Base-by-base conservation (phyloP, 192 early-diverging fungal species). In the Coemansia sp. region DNA sequence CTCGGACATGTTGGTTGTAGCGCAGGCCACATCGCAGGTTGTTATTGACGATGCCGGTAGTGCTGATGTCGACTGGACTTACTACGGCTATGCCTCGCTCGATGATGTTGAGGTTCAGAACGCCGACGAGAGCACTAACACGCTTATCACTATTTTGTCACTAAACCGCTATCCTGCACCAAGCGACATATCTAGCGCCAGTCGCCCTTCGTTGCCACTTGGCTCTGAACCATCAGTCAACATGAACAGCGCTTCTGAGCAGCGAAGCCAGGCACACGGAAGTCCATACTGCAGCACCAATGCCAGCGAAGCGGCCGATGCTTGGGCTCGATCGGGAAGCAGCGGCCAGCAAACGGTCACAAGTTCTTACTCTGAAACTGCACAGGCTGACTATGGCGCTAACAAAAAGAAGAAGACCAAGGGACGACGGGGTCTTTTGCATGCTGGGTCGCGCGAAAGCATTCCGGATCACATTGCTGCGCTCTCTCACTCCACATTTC, bases 101-200 rank as follows among this genome's bases (percentile, higher is more conserved):
- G 77, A 80, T 37, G 71, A 74, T 22, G 68, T 71, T 38, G 77
- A 80, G 59, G 56, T 80, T 11, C 77, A 80, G 62, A 80, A 80
- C 29, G 68, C 77, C 12, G 77, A 71, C 54, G 77, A 80, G 45
- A 65, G 58, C 49, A 74, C 72, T 10, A 74, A 63, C 53, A 80
- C 77, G 12, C 65, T 80, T 49, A 73, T 80, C 29, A 80, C 77
- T 7, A 80, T 80, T 29, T 55, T 80, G 20, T 80, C 72, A 11
- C 64, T 80, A 41, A 80, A 80, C 51, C 71, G 77, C 23, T 45
- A 60, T 19, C 29, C 71, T 4, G 32, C 60, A 22, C 41, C 65
- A 9, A 49, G 38, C 26, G 63, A 65, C 47, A 18, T 14, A 12
- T 18, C 39, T 20, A 41, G 27, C 5, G 47, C 68, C 10, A 48